Evolutionary conservation across 495 filamentous ascomycete species (phyloP).

Genomic region (Cercophora sp.): DNA sequence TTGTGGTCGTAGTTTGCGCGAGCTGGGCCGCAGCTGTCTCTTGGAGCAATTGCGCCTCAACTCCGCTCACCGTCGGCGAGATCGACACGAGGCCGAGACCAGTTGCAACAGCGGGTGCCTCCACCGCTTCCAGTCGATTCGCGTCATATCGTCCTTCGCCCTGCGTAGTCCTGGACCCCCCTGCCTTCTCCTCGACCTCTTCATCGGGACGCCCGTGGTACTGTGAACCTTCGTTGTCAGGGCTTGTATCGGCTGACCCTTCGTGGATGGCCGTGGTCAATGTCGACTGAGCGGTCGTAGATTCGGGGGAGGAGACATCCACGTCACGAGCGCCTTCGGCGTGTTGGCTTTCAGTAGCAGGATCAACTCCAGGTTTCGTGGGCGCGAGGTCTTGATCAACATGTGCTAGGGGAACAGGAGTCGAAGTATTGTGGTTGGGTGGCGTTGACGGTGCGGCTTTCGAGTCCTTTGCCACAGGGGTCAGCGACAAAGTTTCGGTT

Average conservation of each 20-base stretch:
- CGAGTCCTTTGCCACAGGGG: no score
- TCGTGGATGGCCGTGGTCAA: constrained; percentile 39
- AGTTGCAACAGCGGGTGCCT: no score
- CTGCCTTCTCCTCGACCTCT: constrained; percentile 13
- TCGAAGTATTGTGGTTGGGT: no score
- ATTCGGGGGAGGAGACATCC: constrained; percentile 43
- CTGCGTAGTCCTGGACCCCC: background rate
- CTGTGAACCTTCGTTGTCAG: constrained; percentile 48
- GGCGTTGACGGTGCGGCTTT: no score
- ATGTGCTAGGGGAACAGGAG: no score
- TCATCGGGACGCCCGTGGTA: constrained; percentile 33
- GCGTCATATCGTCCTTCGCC: constrained; percentile 8
- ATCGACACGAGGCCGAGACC: no score
- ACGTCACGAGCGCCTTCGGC: constrained; percentile 20
- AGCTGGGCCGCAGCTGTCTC: constrained; percentile 33
- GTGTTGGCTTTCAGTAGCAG: constrained; percentile 10
- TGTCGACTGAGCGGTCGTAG: constrained; percentile 40
- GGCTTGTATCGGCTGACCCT: constrained; percentile 48
- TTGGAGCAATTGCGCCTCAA: constrained; percentile 39
- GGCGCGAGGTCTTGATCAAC: no score
- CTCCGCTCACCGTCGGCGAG: background rate
- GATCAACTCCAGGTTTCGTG: no score
- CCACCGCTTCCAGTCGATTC: no score
- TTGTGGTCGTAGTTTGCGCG: no score
- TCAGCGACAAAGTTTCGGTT: no score